Conservation (phyloP, 306 rosid genomes). For the Rubus parviflorus region DNA sequence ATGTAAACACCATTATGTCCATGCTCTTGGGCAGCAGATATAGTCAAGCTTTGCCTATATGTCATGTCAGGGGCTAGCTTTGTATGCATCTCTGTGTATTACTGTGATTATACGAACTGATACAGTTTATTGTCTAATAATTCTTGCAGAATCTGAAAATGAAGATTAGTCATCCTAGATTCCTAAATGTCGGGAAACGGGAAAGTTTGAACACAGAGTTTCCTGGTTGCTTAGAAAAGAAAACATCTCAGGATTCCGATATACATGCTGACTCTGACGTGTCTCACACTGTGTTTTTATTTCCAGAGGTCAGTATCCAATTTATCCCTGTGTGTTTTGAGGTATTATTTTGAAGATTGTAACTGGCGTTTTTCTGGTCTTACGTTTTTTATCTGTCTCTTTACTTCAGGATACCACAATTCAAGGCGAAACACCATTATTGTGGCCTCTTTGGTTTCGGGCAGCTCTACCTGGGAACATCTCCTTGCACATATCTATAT, state of each 20-base stretch:
- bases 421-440: constrained; percentile 63
- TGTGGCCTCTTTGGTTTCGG: constrained; percentile 98
- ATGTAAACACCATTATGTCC: neutral
- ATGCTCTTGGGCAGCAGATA: constrained; percentile 18
- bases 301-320: constrained; percentile 75
- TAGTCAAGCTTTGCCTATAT: constrained; percentile 19
- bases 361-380: constrained; percentile 31
- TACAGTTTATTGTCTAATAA: constrained; percentile 19
- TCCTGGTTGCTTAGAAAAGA: constrained; percentile 76
- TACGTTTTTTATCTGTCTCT: constrained; percentile 18
- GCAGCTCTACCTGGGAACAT: constrained; percentile 91
- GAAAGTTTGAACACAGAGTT: constrained; percentile 56
- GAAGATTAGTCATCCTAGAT: constrained; percentile 90
- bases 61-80: constrained; percentile 19
- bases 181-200: constrained; percentile 63
- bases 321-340: constrained; percentile 11
- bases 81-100: constrained; percentile 29
- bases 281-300: constrained; percentile 60
- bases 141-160: constrained; percentile 81
- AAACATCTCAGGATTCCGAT: constrained; percentile 35
- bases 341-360: constrained; percentile 21
- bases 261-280: constrained; percentile 32
- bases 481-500: constrained; percentile 71
- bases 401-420: constrained; percentile 61
- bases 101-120: constrained; percentile 13